Evolutionary conservation across 2,329 filamentous ascomycete species (phyloP).

Genomic region (Rhexocercosporidium sp.): DNA sequence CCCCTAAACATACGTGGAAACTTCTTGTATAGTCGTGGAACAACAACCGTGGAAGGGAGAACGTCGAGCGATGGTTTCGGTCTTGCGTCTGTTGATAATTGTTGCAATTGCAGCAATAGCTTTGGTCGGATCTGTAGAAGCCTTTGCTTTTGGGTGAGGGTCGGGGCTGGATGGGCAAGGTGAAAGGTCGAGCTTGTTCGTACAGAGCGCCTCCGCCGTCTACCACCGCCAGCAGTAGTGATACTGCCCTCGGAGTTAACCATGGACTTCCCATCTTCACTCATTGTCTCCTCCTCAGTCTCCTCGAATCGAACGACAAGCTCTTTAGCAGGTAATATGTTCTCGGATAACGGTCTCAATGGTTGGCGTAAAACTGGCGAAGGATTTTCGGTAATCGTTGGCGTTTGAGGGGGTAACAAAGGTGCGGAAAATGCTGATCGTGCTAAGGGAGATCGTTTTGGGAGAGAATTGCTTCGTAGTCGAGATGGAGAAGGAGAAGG

Average conservation of each 20-base stretch:
- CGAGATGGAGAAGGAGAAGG: constrained; percentile 21
- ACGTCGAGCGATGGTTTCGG: constrained; percentile 74
- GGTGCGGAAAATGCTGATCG: constrained; percentile 41
- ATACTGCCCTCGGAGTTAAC: constrained; percentile 39
- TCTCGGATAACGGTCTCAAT: constrained; percentile 37
- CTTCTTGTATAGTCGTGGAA: constrained; percentile 62
- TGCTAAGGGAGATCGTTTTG: constrained; percentile 35
- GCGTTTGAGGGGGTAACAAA: constrained; percentile 27
- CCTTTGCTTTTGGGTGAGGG: constrained; percentile 61
- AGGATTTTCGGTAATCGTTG: constrained; percentile 34
- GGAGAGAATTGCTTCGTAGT: constrained; percentile 25
- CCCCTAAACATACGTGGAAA: constrained; percentile 69
- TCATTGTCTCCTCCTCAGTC: constrained; percentile 38
- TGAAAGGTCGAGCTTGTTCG: constrained; percentile 67
- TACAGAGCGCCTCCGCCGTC: constrained; percentile 51
- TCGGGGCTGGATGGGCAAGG: constrained; percentile 70
- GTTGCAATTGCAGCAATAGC: constrained; percentile 74
- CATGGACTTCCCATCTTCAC: constrained; percentile 41
- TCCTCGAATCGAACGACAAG: constrained; percentile 39
- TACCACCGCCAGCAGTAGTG: constrained; percentile 30
- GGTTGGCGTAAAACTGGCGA: constrained; percentile 25
- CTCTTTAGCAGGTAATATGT: constrained; percentile 31
- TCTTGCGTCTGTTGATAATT: constrained; percentile 62
- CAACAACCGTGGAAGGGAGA: constrained; percentile 70
- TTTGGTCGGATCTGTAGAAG: constrained; percentile 68